These are phyloP conservation scores for Rhodamnia rubescens DNA, from an alignment of 345 rosid genomes.

Conservation along the genomic window DNA sequence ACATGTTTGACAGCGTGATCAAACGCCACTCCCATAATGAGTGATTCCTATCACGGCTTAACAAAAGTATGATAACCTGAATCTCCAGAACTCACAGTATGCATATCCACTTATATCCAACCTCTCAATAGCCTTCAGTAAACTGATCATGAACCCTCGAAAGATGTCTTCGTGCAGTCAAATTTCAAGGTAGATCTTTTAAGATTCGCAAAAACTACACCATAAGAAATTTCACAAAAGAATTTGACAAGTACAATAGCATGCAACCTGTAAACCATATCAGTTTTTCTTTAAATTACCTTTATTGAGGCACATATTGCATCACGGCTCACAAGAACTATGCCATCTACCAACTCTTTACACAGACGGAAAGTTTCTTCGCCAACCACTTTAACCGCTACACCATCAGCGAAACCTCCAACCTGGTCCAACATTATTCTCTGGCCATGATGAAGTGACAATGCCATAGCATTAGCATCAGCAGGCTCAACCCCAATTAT, in stretches of 20 bases:
- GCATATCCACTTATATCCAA: neutral
- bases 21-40: neutral
- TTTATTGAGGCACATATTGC: slow-evolving; percentile 99
- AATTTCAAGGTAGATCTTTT: neutral
- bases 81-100: neutral
- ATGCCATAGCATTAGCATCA: slow-evolving; percentile 97
- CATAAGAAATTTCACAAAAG: neutral
- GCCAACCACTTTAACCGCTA: slow-evolving; percentile 95
- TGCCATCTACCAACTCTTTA: slow-evolving; percentile 79
- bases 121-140: neutral
- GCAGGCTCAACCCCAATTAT: slow-evolving; percentile 93
- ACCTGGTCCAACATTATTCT: slow-evolving; percentile 80
- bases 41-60: neutral
- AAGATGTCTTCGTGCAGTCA: neutral
- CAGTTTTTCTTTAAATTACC: slow-evolving; percentile 16
- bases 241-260: neutral
- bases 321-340: slow-evolving; percentile 95
- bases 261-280: neutral
- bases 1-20: neutral
- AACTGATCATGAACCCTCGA: neutral
- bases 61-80: neutral
- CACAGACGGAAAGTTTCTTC: slow-evolving; percentile 81
- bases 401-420: slow-evolving; percentile 99
- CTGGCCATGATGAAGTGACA: slow-evolving; percentile 86
- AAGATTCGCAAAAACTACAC: neutral